phyloP scores from a whole-genome alignment of 2,329 filamentous ascomycete species.

The Epichloe typhina region DNA sequence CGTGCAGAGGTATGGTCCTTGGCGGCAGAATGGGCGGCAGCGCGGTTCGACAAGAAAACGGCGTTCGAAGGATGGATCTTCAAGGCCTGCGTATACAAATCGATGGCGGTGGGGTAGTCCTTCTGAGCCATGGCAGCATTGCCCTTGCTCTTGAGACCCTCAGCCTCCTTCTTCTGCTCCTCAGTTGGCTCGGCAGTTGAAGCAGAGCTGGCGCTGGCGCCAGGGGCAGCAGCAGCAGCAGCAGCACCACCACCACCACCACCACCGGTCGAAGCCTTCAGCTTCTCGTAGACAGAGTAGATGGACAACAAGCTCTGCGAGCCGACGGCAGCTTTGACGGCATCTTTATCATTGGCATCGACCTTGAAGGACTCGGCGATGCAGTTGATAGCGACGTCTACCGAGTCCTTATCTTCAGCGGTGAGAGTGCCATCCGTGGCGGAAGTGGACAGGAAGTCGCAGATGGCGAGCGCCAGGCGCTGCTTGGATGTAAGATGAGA shows the following conservation, averaged over 20 bases:
- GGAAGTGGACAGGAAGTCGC: conserved; percentile 83
- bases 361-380: conserved; percentile 94
- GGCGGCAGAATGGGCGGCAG: conserved; percentile 78
- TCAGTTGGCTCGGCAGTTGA: conserved; percentile 26
- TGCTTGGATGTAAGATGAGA: conserved; percentile 44
- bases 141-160: conserved; percentile 76
- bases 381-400: conserved; percentile 89
- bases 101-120: conserved; percentile 73
- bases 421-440: conserved; percentile 78
- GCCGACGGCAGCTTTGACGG: conserved; percentile 65
- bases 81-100: conserved; percentile 79
- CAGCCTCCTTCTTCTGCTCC: conserved; percentile 65
- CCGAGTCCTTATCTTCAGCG: conserved; percentile 78
- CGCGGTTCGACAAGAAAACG: conserved; percentile 95
- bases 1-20: conserved; percentile 74
- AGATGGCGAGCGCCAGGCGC: conserved; percentile 91
- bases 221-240: conserved; percentile 21
- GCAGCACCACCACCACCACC: conserved; percentile 12
- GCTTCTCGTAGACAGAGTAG: conserved; percentile 92
- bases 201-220: conserved; percentile 15
- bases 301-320: conserved; percentile 80
- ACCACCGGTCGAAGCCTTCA: conserved; percentile 45
- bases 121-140: conserved; percentile 93
- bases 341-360: conserved; percentile 62
- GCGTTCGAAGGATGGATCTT: conserved; percentile 72